Conservation (phyloP, 148 eudicot species). For the Bassia scoparia region DNA sequence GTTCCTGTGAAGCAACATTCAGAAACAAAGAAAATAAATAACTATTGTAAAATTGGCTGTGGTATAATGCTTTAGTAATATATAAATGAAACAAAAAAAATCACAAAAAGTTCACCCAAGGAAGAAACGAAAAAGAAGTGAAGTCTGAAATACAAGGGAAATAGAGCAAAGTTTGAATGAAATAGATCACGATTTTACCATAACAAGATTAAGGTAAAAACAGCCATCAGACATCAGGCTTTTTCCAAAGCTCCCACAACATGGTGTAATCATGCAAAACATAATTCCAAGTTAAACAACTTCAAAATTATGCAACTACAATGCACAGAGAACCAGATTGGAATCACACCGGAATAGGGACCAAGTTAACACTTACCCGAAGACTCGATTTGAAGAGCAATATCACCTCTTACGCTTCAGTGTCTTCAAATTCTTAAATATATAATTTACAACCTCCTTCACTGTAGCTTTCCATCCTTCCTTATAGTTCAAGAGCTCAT, state of each 20-base stretch:
- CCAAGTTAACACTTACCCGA: slow-evolving; percentile 19
- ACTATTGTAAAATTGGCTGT: neutral
- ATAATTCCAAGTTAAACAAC: no score
- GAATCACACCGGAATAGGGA: neutral
- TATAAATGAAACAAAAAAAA: no score
- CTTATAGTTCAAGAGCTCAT: slow-evolving; percentile 63
- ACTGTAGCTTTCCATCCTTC: slow-evolving; percentile 56
- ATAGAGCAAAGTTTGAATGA: no score
- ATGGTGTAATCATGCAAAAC: neutral
- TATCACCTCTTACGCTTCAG: slow-evolving; percentile 38
- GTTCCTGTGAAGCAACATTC: slow-evolving; percentile 18
- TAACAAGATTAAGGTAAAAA: neutral
- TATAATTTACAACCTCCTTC: slow-evolving; percentile 51
- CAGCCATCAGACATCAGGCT: neutral
- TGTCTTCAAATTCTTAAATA: slow-evolving; percentile 36
- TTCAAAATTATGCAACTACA: neutral
- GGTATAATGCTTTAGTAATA: no score
- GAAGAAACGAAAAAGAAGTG: no score
- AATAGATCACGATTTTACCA: no score
- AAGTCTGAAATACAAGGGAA: no score
- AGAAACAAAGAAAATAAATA: neutral
- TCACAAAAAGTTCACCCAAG: no score
- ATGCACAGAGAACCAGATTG: neutral
- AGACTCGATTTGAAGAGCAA: neutral
- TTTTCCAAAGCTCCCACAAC: neutral